Conservation (phyloP, 352 stramenopile genomes). For the Phytophthora constricta region DNA sequence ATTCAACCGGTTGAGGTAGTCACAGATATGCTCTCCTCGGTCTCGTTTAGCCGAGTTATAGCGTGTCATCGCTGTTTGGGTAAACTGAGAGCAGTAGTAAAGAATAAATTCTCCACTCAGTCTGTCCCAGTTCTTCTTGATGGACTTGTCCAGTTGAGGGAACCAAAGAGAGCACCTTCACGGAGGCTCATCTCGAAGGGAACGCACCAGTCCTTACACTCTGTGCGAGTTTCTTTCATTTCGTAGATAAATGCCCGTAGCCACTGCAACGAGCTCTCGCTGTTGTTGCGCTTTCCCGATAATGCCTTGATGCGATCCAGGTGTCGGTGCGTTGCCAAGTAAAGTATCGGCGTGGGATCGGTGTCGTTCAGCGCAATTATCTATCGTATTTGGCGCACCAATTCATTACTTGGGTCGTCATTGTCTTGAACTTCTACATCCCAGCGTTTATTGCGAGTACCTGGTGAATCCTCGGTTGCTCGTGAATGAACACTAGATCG, state of each 20-base stretch:
- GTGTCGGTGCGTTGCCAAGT: conserved; percentile 5
- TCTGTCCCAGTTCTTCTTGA: neutral
- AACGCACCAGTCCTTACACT: neutral
- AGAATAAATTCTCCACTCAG: neutral
- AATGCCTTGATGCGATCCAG: conserved; percentile 1
- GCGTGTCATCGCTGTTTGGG: neutral
- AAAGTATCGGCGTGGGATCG: neutral
- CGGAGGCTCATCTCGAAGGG: conserved; percentile 8
- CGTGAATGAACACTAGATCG: too few species aligned
- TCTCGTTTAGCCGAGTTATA: neutral
- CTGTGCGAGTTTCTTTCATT: conserved; percentile 6
- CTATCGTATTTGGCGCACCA: neutral
- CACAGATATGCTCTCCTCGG: neutral
- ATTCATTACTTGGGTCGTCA: neutral
- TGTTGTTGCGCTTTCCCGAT: neutral
- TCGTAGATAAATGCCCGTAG: conserved; percentile 5
- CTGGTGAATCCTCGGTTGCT: too few species aligned
- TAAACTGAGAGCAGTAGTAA: conserved; percentile 5
- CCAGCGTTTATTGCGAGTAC: too few species aligned
- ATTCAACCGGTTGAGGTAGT: conserved; percentile 7
- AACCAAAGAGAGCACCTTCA: neutral
- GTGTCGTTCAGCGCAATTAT: neutral
- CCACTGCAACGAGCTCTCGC: conserved; percentile 11
- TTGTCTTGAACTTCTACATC: too few species aligned
- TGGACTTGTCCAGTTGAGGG: neutral